These are phyloP conservation scores for Cladobotryum mycophilum DNA, from an alignment of 2,329 filamentous ascomycete species.

Conservation along the genomic window DNA sequence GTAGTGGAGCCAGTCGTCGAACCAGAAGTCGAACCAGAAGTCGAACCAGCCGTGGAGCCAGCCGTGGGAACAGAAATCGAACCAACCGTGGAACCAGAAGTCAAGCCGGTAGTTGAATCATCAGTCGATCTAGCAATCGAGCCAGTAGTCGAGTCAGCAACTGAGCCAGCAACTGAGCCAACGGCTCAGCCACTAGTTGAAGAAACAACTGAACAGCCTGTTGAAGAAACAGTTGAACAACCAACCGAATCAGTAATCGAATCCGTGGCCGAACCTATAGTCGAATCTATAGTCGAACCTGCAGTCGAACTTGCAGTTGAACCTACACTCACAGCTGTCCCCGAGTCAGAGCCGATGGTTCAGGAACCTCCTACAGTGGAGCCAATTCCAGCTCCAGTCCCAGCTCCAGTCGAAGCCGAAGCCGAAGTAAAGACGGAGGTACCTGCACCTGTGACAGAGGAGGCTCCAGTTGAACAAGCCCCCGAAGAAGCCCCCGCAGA, in stretches of 20 bases:
- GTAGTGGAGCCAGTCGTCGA: background rate
- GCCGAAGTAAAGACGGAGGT: background rate
- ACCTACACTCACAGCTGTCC: background rate
- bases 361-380: background rate
- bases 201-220: background rate
- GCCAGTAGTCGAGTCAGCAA: background rate
- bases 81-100: background rate
- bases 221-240: background rate
- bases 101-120: conserved; percentile 3
- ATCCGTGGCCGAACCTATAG: background rate
- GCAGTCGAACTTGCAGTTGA: background rate
- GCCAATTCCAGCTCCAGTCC: background rate
- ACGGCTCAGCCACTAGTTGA: background rate
- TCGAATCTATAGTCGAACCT: background rate
- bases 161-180: background rate
- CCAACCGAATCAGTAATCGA: background rate
- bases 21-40: background rate
- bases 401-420: background rate
- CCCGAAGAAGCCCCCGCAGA: background rate
- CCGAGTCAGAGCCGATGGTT: background rate
- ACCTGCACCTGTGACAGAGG: background rate
- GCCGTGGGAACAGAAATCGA: background rate
- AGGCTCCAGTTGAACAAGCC: background rate
- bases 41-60: no score
- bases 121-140: conserved; percentile 1